Base-by-base conservation (phyloP, 768 basidiomycete species). In the Tulasnella sp. region DNA sequence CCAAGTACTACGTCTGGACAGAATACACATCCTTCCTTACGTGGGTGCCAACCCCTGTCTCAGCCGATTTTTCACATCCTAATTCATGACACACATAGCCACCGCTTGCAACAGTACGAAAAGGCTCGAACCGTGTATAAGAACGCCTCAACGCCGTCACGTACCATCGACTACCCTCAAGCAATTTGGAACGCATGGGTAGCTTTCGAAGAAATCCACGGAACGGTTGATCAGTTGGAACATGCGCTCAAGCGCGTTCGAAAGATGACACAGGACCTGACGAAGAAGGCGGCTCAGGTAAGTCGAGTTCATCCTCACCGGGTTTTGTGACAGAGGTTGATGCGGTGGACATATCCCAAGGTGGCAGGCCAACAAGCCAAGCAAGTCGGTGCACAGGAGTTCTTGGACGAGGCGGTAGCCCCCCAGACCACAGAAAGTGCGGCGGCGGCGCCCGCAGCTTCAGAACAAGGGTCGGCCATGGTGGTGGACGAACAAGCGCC, bases 101-200 rank as follows among this genome's bases (percentile, higher is more conserved):
- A 88, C 81, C 83, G 86, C n/a, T 29, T 54, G 19, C 52, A 81
- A 2, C 77, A 79, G 36, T 84, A 89, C 72, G 86, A 89, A 19
- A 84, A 87, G 67, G 92, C 91, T 2, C 89, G 94, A 52, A 84
- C 86, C 31, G 84, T 89, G 8, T 97, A 93, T 82, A 83, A 84
- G 54, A 89, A 90, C 77, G 85, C 92, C 4, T 87, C 58, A 11
- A 68, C 39, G 17, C 58, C 89, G 37, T 84, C 85, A 64, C 92
- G 91, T 81, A 88, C 91, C 71, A 80, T 99, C 49, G 97, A 99
- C 82, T 99, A 96, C 91, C 96, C 97, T 0, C 97, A 99, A 82
- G 92, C 91, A 12, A 85, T 99, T 9, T 97, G 93, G 90, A 93
- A 96, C 75, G 91, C 93, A 0, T 97, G 94, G 93, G 80, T 91